Base-by-base conservation (phyloP, 139 green algal species). In the Chlorella vulgaris region DNA sequence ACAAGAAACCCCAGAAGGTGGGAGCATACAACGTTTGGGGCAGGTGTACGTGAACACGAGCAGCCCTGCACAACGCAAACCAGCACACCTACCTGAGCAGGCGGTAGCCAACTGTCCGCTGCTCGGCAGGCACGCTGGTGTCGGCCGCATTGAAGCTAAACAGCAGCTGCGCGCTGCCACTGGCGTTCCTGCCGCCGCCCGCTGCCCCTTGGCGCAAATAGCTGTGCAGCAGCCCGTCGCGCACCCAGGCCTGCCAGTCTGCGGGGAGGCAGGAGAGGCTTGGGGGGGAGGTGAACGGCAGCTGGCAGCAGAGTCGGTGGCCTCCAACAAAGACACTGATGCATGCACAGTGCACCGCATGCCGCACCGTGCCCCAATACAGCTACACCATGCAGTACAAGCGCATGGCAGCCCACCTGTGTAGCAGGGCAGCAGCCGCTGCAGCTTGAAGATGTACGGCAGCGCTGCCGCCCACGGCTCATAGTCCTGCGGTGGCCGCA, bases 401-500 rank as follows among this genome's bases (percentile, higher is more conserved):
- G 47, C n/a, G n/a, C n/a, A n/a, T n/a, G n/a, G n/a, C n/a, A n/a
- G n/a, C n/a, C n/a, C n/a, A n/a, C 73, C 39, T 29, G 73, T 55
- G 36, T 67, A 79, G 73, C 73, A 79, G 53, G 79, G 36, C 26
- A 86, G 62, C 71, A 86, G 68, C 31, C 31, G 38, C 18, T 75
- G n/a, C 69, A 90, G 69, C 2, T 36, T 38, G 7, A 26, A n/a
- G 13, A 93, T 55, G 50, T 73, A 74, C 1, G 36, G 39, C n/a
- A 84, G 63, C 8, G 89, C 89, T 8, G 76, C 58, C 5, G 62
- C 29, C 89, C 89, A 93, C 1, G 90, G 85, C 61, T 68, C 47
- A 60, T 84, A 78, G 47, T 93, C 89, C 0, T 63, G 33, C 18
- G 74, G 35, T 18, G 42, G 22, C 4, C 80, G 62, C 15, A 1